Base-by-base conservation (phyloP, 306 rosid species). In the Lagenaria siceraria region DNA sequence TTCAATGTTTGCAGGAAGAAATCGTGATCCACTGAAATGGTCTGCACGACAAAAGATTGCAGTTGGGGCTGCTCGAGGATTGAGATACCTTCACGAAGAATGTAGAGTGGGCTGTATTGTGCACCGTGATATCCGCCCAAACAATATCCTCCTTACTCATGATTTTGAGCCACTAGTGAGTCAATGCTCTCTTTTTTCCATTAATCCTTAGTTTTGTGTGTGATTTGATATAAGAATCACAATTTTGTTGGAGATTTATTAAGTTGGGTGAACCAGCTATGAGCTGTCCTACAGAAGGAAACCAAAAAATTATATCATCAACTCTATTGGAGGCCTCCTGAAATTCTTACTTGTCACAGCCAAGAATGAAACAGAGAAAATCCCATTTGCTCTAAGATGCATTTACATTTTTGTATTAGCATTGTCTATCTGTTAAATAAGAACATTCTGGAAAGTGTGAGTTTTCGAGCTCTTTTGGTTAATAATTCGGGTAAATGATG, bases 31-130 rank as follows among this genome's bases (percentile, higher is more conserved):
- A 1, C 63, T 95, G 80, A 87, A 87, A 86, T 95, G 99, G 99
- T 77, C 85, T 60, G 97, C 96, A 27, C 79, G 99, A 55, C 96
- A 89, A 78, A 92, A 85, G 69, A 87, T 90, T 38, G 96, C 97
- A 31, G 92, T 95, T 12, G 97, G 99, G 82, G 99, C 99, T 53
- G 96, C 99, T 51, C 90, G 97, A 63, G 99, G 99, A 77, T 86
- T 95, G 87, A 89, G 99, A 82, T 95, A 95, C 86, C 97, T 95
- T 72, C 99, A 95, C 12, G 99, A 95, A 85, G 99, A 95, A 88
- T 95, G 99, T 75, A 87, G 99, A 82, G 99, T 95, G 73, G 99
- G 99, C n/a, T 95, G 99, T 77, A 95, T 95, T 78, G 95, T 95
- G 78, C 99, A 95, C 81, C 97, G 97, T 22, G 99, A 95, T 75